These are phyloP conservation scores for Trichothecium sympodiale DNA, from an alignment of 2,329 filamentous ascomycete species.

Conservation along the genomic window DNA sequence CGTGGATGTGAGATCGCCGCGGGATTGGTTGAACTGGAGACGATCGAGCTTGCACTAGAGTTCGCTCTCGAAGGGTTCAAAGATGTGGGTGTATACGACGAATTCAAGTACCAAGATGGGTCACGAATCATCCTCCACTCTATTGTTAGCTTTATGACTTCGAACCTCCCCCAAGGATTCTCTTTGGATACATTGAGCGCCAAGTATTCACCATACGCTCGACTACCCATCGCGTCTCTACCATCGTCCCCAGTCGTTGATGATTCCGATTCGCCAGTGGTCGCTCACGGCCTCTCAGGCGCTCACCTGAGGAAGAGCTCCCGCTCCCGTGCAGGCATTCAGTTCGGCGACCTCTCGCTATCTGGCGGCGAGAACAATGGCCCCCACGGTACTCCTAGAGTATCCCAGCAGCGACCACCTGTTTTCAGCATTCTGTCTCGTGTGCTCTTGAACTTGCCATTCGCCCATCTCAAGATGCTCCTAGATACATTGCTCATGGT, in stretches of 20 bases:
- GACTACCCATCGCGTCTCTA: constrained; percentile 21
- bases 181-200: constrained; percentile 37
- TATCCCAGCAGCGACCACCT: constrained; percentile 12
- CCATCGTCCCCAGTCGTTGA: constrained; percentile 6
- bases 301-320: constrained; percentile 24
- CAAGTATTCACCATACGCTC: constrained; percentile 24
- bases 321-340: constrained; percentile 39
- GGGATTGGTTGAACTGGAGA: constrained; percentile 50
- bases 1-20: constrained; percentile 50
- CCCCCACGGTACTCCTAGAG: constrained; percentile 5
- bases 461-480: constrained; percentile 51
- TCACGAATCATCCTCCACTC: constrained; percentile 42
- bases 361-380: constrained; percentile 13
- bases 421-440: constrained; percentile 46
- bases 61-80: constrained; percentile 36
- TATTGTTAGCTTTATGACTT: constrained; percentile 47
- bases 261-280: constrained; percentile 11
- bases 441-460: constrained; percentile 59
- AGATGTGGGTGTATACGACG: constrained; percentile 27
- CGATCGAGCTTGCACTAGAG: constrained; percentile 47
- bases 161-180: constrained; percentile 49
- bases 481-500: constrained; percentile 31
- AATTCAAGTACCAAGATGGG: constrained; percentile 40
- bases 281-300: constrained; percentile 23
- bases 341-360: constrained; percentile 56